A percentile compares a stretch with the other conserved stretches of the same genome.
Evolutionary conservation across 2,329 filamentous ascomycete species (phyloP).

Genomic region (Niveomyces coronatus): DNA sequence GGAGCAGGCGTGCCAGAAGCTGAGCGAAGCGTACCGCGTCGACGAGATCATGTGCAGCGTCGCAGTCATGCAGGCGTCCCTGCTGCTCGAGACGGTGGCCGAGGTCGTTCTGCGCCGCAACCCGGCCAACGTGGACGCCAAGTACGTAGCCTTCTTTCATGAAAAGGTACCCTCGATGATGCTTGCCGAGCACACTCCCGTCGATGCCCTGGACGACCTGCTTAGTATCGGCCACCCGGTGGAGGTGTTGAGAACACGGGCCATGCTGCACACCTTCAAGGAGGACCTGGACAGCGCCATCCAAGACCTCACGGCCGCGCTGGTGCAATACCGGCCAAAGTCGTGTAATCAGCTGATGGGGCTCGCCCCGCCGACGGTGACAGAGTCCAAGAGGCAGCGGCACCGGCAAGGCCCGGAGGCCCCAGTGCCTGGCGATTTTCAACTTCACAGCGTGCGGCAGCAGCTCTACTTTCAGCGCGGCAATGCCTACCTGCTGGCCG

Average conservation of each 20-base stretch:
- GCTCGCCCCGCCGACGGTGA: background rate
- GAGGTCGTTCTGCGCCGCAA: slow-evolving; percentile 61
- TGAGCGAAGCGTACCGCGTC: slow-evolving; percentile 66
- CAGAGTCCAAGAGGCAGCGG: no score
- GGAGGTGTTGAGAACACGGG: slow-evolving; percentile 1
- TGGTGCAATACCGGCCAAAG: background rate
- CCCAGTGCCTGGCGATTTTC: slow-evolving; percentile 31
- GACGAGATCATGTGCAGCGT: slow-evolving; percentile 79
- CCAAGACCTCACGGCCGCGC: background rate
- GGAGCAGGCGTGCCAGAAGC: slow-evolving; percentile 68
- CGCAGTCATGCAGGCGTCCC: slow-evolving; percentile 72
- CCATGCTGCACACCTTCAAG: background rate
- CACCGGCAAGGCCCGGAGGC: background rate
- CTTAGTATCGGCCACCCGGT: slow-evolving; percentile 44
- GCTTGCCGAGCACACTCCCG: slow-evolving; percentile 60
- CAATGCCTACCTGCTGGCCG: slow-evolving; percentile 59
- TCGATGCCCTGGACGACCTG: slow-evolving; percentile 57
- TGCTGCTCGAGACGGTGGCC: slow-evolving; percentile 67
- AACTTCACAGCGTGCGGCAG: slow-evolving; percentile 63
- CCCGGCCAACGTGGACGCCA: slow-evolving; percentile 59
- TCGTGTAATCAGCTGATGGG: background rate
- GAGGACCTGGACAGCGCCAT: background rate
- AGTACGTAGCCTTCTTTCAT: slow-evolving; percentile 88
- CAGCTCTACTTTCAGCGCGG: slow-evolving; percentile 71
- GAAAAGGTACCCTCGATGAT: slow-evolving; percentile 75